A percentile compares a stretch with the other conserved stretches of the same genome.
phyloP scores from a whole-genome alignment of 2,329 filamentous ascomycete species.

The Aspergillus udagawae region DNA sequence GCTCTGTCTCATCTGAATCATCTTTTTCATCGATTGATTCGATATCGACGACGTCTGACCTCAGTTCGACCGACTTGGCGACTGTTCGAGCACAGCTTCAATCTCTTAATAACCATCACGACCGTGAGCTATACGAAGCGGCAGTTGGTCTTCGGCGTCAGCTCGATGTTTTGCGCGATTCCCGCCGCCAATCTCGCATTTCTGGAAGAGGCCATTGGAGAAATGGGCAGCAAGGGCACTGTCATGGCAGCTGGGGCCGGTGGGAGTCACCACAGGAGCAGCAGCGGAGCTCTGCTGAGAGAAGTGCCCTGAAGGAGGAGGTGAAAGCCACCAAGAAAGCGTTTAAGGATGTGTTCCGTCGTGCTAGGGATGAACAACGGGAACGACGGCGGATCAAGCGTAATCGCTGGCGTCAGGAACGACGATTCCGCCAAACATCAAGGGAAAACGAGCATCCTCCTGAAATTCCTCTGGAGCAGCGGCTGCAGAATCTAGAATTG shows the following conservation, averaged over 20 bases:
- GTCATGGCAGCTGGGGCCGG: constrained; percentile 28
- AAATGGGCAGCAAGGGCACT: constrained; percentile 7
- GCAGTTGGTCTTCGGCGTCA: constrained; percentile 34
- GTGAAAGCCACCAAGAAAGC: constrained; percentile 34
- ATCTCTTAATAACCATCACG: constrained; percentile 31
- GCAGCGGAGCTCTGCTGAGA: constrained; percentile 25
- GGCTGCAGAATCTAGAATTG: constrained; percentile 18
- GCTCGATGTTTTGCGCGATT: constrained; percentile 29
- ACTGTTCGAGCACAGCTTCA: constrained; percentile 34
- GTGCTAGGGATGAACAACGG: constrained; percentile 34
- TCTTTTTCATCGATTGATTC: constrained; percentile 37
- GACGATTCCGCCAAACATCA: constrained; percentile 9
- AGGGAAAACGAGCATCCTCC: constrained; percentile 1
- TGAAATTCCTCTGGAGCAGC: constrained; percentile 17
- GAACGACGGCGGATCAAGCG: constrained; percentile 23
- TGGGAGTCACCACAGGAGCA: constrained; percentile 36
- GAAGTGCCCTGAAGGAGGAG: constrained; percentile 34
- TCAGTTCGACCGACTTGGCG: constrained; percentile 33
- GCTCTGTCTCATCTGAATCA: constrained; percentile 29
- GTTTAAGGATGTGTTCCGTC: constrained; percentile 32
- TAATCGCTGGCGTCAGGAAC: constrained; percentile 20
- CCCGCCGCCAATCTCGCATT: constrained; percentile 28
- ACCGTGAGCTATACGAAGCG: constrained; percentile 33
- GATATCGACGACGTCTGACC: constrained; percentile 34
- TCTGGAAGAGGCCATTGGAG: constrained; percentile 21